These are phyloP conservation scores for Rhinocladiella mackenziei DNA, from an alignment of 2,329 filamentous ascomycete genomes.

Conservation along the genomic window DNA sequence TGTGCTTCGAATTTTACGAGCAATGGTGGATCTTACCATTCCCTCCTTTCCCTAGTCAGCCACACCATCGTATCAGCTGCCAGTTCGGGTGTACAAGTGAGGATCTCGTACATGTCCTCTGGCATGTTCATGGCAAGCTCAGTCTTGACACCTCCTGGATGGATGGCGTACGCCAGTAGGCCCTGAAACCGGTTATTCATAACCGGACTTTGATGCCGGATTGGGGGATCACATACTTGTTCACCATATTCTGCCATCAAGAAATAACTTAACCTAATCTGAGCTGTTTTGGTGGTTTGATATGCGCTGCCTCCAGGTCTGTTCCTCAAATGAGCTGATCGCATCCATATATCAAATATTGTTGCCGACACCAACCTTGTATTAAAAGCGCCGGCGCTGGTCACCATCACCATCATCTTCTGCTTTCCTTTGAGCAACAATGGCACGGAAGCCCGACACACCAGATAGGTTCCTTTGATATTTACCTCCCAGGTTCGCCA, in stretches of 20 bases:
- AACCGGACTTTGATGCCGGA: too few species aligned
- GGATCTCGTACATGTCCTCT: conserved; percentile 11
- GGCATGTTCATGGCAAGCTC: conserved; percentile 16
- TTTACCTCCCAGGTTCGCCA: conserved; percentile 51
- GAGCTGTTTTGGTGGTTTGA: conserved; percentile 45
- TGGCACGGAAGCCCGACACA: conserved; percentile 30
- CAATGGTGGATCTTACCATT: conserved; percentile 27
- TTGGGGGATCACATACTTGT: too few species aligned
- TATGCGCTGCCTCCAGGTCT: conserved; percentile 42
- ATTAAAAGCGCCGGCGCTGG: conserved; percentile 39
- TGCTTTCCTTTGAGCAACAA: conserved; percentile 32
- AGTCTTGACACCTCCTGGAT: conserved; percentile 23
- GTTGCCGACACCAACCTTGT: conserved; percentile 27
- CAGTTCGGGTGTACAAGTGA: conserved; percentile 44
- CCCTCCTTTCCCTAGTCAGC: conserved; percentile 28
- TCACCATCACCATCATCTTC: conserved; percentile 36
- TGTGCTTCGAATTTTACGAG: neutral
- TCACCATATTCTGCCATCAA: conserved; percentile 44
- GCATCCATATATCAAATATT: too few species aligned
- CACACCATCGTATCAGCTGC: conserved; percentile 37
- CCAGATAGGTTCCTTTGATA: conserved; percentile 41
- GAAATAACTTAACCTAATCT: conserved; percentile 47
- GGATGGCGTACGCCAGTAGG: conserved; percentile 23
- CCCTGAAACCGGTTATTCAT: too few species aligned
- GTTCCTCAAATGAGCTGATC: neutral